Conservation (phyloP, 306 rosid species). For the Styphnolobium japonicum region DNA sequence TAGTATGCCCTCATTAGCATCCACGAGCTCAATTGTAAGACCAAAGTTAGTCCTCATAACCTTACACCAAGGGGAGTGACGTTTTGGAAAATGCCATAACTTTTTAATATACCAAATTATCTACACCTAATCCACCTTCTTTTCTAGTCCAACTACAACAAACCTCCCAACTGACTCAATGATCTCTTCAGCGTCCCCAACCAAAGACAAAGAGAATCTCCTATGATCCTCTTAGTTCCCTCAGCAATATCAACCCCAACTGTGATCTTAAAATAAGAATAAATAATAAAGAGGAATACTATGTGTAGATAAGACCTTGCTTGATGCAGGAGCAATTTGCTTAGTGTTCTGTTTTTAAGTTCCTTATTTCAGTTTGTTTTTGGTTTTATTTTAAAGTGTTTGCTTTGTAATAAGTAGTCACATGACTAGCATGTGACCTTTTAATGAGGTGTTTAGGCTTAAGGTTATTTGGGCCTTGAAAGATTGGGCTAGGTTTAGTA, state of each 20-base stretch:
- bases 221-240: background rate
- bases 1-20: background rate
- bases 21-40: background rate
- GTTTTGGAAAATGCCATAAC: constrained; percentile 15
- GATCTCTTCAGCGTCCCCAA: background rate
- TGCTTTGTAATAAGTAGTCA: no score
- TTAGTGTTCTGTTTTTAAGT: no score
- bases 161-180: background rate
- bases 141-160: background rate
- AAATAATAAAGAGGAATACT: background rate
- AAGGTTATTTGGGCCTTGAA: no score
- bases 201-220: background rate
- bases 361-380: no score
- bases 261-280: background rate
- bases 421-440: no score
- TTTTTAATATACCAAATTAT: constrained; percentile 3
- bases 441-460: no score
- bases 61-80: background rate
- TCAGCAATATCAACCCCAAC: background rate
- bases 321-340: no score
- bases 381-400: no score
- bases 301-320: background rate
- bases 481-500: no score
- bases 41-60: no score
- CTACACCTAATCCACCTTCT: background rate